Evolutionary conservation across 495 filamentous ascomycete genomes (phyloP).

Genomic region (Neurospora sublineolata): DNA sequence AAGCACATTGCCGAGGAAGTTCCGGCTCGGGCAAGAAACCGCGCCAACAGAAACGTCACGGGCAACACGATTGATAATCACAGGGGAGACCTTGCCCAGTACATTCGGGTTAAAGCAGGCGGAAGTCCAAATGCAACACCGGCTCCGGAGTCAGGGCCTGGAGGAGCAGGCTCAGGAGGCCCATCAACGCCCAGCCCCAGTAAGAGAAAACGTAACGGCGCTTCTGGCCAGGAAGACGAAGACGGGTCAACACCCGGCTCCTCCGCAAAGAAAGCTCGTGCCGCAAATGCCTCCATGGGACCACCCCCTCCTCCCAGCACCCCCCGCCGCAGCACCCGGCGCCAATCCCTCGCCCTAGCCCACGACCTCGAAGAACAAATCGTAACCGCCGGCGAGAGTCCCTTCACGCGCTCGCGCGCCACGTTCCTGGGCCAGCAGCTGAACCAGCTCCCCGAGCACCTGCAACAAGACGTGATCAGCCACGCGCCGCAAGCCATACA

Average conservation of each 20-base stretch:
- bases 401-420: neutral
- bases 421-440: neutral
- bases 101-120: conserved; percentile 2
- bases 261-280: too few species aligned
- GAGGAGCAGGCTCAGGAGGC: neutral
- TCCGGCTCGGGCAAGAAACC: conserved; percentile 13
- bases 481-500: neutral
- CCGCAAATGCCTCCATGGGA: too few species aligned
- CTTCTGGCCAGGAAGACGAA: neutral
- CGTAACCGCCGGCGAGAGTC: neutral
- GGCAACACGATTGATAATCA: conserved; percentile 28
- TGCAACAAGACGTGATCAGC: neutral
- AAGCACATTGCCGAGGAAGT: conserved; percentile 16
- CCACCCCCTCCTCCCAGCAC: neutral
- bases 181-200: neutral
- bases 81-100: conserved; percentile 22
- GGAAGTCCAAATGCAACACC: neutral
- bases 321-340: neutral
- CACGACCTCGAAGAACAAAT: neutral
- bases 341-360: neutral
- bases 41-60: neutral
- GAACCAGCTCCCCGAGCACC: neutral
- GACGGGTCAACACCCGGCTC: neutral
- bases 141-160: neutral
- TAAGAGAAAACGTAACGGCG: neutral